Base-by-base conservation (phyloP, 2,329 filamentous ascomycete species). In the Fusarium fujikuroi region DNA sequence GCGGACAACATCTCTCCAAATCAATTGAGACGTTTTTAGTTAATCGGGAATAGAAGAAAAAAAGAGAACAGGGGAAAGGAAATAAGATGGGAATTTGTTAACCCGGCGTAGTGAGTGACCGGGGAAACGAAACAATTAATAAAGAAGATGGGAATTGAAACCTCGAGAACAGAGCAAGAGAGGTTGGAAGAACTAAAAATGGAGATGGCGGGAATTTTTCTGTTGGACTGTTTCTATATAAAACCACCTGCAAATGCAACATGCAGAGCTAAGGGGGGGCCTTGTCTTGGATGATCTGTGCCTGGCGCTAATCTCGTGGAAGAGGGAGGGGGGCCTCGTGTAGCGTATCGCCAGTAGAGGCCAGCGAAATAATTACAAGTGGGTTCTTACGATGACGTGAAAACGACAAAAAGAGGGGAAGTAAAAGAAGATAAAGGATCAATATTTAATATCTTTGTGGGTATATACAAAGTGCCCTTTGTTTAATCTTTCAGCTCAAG, bases 41-140 rank as follows among this genome's bases (percentile, higher is more conserved):
- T 7, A 37, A 65, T 54, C 19, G 44, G 52, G 25, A 25, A 36
- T 50, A 32, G n/a, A 21, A 23, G 7, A 14, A 32, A 47, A 47
- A 49, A 46, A 15, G 5, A 4, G 9, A 21, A 23, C 23, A 36
- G 18, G 37, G n/a, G 32, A 44, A 44, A 61, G 39, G 43, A 30
- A 57, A 64, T 52, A 65, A 69, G 47, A 49, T 64, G 69, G 69
- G 57, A 39, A 63, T 43, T 60, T 49, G 54, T 67, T 73, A 67
- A 57, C 59, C 66, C 72, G 72, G 73, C 78, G 61, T 78, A 78
- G 72, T 70, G 75, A 79, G 71, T 74, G 77, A 79, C 76, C 70
- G 71, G 58, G 56, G 47, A 70, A 52, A 65, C 47, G 42, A 60
- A 36, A 49, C 62, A 66, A 60, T 60, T 53, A 47, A 4, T 28